A percentile compares a stretch with the other conserved stretches of the same genome.
Evolutionary conservation across 2,329 filamentous ascomycete genomes (phyloP).

Genomic region (Exophiala alcalophila): DNA sequence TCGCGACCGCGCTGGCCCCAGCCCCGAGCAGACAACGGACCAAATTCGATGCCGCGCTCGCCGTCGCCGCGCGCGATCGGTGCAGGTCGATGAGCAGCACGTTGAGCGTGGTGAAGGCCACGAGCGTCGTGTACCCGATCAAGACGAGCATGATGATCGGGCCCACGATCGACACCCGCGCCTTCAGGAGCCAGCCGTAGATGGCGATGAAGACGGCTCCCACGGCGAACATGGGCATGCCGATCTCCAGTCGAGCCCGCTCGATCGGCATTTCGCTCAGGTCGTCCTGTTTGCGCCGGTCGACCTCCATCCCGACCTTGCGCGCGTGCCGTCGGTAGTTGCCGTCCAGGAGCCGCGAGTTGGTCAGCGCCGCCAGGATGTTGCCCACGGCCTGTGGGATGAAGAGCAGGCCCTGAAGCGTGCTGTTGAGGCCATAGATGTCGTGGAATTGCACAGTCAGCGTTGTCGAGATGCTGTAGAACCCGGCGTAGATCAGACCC

Average conservation of each 20-base stretch:
- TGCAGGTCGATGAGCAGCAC: conserved; percentile 22
- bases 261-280: conserved; percentile 45
- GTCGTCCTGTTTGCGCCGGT: conserved; percentile 9
- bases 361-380: conserved; percentile 27
- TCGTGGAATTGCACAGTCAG: conserved; percentile 36
- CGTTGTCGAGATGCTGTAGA: conserved; percentile 43
- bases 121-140: conserved; percentile 17
- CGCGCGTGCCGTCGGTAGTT: conserved; percentile 42
- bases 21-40: conserved; percentile 39
- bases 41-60: conserved; percentile 37
- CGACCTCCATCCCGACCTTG: conserved; percentile 34
- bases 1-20: conserved; percentile 31
- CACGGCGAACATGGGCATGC: conserved; percentile 40
- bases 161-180: conserved; percentile 34
- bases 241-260: conserved; percentile 41
- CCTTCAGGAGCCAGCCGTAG: conserved; percentile 45
- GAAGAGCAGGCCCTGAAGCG: conserved; percentile 42
- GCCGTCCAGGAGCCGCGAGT: conserved; percentile 34
- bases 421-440: conserved; percentile 47
- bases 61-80: conserved; percentile 32
- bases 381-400: conserved; percentile 30
- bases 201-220: conserved; percentile 36
- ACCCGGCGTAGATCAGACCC: conserved; percentile 52
- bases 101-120: conserved; percentile 14
- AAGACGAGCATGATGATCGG: conserved; percentile 31